These are phyloP conservation scores for Silene conica DNA, from an alignment of 148 eudicot genomes.

Conservation along the genomic window DNA sequence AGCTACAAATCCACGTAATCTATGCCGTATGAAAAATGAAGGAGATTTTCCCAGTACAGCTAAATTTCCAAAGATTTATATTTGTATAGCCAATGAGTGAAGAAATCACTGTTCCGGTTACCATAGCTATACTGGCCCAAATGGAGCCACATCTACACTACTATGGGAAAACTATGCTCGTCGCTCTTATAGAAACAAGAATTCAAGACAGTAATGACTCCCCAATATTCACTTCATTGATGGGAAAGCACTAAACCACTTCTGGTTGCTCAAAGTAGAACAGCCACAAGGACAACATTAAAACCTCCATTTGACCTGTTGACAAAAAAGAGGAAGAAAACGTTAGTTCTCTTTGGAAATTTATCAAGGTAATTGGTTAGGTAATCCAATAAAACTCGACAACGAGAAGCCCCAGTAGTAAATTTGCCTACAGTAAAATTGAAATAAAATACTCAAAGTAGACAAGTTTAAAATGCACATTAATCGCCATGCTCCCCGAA, in stretches of 20 bases:
- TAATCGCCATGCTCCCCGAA: not conserved
- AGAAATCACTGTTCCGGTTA: conserved; percentile 16
- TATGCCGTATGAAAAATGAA: conserved; percentile 40
- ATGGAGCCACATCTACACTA: conserved; percentile 21
- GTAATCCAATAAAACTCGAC: conserved; percentile 4
- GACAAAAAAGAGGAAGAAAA: conserved; percentile 4
- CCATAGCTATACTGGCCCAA: conserved; percentile 31
- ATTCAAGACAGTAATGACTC: not conserved
- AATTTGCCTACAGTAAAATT: not conserved
- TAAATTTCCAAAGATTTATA: conserved; percentile 16
- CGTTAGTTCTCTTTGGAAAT: conserved; percentile 1
- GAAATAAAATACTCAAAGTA: not conserved
- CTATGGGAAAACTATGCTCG: conserved; percentile 7
- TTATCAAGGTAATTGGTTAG: not conserved
- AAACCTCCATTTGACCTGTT: conserved; percentile 41
- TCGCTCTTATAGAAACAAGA: conserved; percentile 13
- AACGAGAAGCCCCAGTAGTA: not conserved
- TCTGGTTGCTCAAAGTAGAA: conserved; percentile 22
- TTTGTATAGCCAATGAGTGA: conserved; percentile 11
- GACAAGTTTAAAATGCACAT: not conserved
- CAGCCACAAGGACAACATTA: conserved; percentile 35
- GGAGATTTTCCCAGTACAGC: conserved; percentile 63
- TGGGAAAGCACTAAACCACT: conserved; percentile 17
- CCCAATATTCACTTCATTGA: conserved; percentile 18
- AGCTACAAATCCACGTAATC: not conserved